A percentile compares a stretch with the other conserved stretches of the same genome.
phyloP scores from a whole-genome alignment of 208 protist genomes.

The Leishmania mexicana region DNA sequence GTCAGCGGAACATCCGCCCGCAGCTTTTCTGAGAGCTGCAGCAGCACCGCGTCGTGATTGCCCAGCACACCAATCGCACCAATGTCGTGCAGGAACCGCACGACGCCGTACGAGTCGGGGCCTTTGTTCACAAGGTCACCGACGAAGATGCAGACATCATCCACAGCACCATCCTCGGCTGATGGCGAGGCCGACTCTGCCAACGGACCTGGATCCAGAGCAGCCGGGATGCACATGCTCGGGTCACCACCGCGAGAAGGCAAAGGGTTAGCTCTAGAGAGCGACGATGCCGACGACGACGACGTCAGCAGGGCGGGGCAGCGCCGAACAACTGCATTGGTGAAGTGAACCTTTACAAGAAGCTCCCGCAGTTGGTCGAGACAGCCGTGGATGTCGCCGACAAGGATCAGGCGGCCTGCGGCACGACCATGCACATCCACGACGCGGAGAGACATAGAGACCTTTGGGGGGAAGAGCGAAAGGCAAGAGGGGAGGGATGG shows the following conservation, averaged over 20 bases:
- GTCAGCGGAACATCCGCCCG: conserved; percentile 14
- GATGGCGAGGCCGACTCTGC: neutral
- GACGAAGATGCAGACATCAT: conserved; percentile 68
- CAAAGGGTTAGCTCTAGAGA: neutral
- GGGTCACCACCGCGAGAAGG: neutral
- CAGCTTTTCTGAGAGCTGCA: conserved; percentile 48
- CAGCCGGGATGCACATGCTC: conserved; percentile 3
- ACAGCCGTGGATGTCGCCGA: conserved; percentile 88
- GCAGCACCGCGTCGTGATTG: conserved; percentile 79
- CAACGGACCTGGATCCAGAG: neutral
- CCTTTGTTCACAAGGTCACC: conserved; percentile 90
- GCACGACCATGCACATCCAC: conserved; percentile 26
- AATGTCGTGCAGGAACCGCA: conserved; percentile 50
- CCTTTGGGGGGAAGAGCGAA: neutral
- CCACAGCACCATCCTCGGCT: neutral
- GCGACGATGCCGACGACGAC: neutral
- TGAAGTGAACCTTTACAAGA: conserved; percentile 53
- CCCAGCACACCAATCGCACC: conserved; percentile 70
- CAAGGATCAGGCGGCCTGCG: conserved; percentile 51
- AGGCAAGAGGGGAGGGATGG: neutral
- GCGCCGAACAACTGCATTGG: conserved; percentile 19
- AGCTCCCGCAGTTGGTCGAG: conserved; percentile 49
- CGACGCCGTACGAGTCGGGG: conserved; percentile 67
- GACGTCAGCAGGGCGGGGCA: conserved; percentile 20
- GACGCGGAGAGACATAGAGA: conserved; percentile 23